A percentile compares a stretch with the other conserved stretches of the same genome.
phyloP scores from a whole-genome alignment of 2,329 filamentous ascomycete species.

The Verticillium isaacii region DNA sequence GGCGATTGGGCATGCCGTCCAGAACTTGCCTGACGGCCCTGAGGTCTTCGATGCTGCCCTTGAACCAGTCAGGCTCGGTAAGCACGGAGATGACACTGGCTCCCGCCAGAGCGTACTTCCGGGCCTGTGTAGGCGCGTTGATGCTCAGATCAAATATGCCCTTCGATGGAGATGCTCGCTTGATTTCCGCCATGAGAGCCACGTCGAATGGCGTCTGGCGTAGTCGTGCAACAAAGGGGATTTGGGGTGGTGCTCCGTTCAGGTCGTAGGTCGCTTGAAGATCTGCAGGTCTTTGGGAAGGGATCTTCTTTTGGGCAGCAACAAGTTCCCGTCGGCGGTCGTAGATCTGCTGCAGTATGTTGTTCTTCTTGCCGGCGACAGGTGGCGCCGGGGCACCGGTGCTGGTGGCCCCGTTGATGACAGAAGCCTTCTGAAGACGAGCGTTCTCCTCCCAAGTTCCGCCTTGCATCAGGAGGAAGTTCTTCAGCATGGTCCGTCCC shows the following conservation, averaged over 20 bases:
- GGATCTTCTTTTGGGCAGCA: slow-evolving; percentile 74
- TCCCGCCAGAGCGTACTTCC: slow-evolving; percentile 86
- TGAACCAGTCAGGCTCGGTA: slow-evolving; percentile 98
- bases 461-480: slow-evolving; percentile 82
- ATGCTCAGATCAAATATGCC: slow-evolving; percentile 85
- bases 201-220: slow-evolving; percentile 80
- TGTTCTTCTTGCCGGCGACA: slow-evolving; percentile 57
- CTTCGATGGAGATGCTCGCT: slow-evolving; percentile 93
- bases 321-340: slow-evolving; percentile 72
- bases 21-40: slow-evolving; percentile 81
- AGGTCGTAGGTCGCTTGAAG: slow-evolving; percentile 83
- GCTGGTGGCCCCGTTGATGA: slow-evolving; percentile 20
- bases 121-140: slow-evolving; percentile 84
- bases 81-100: slow-evolving; percentile 98
- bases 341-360: slow-evolving; percentile 90
- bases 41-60: slow-evolving; percentile 92
- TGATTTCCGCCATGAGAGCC: slow-evolving; percentile 96
- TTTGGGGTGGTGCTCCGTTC: slow-evolving; percentile 76
- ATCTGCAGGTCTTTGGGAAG: slow-evolving; percentile 77
- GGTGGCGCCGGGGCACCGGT: slow-evolving; percentile 20
- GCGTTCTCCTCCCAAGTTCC: slow-evolving; percentile 89
- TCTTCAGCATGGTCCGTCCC: slow-evolving; percentile 84
- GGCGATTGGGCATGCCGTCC: slow-evolving; percentile 86
- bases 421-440: slow-evolving; percentile 39
- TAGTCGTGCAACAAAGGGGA: slow-evolving; percentile 75